A percentile compares a stretch with the other conserved stretches of the same genome.
These are phyloP conservation scores for Chaetomium olivaceum DNA, from an alignment of 2,329 filamentous ascomycete species.

Conservation along the genomic window DNA sequence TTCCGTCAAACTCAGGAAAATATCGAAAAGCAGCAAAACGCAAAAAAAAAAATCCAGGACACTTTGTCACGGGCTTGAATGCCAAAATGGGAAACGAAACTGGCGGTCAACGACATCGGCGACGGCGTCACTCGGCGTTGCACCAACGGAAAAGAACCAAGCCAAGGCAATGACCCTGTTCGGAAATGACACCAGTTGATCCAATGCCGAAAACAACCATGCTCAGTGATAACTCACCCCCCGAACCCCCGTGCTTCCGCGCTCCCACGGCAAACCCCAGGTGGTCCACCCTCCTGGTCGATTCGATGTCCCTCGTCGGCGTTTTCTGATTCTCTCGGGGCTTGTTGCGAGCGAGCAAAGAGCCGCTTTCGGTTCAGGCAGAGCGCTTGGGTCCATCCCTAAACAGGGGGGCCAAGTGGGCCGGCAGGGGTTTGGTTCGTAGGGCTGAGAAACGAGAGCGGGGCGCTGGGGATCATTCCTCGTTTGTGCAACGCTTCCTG, in stretches of 20 bases:
- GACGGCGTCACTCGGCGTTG: neutral
- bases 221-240: neutral
- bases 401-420: neutral
- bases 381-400: neutral
- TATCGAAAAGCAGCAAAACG: neutral
- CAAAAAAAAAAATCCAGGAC: constrained; percentile 6
- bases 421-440: constrained; percentile 13
- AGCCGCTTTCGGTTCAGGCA: neutral
- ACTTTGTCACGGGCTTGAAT: neutral
- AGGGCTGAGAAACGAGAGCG: constrained; percentile 20
- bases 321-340: neutral
- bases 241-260: neutral
- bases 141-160: neutral
- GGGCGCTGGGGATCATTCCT: constrained; percentile 6
- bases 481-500: constrained; percentile 18
- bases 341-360: neutral
- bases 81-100: neutral
- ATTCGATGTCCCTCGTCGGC: neutral
- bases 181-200: neutral
- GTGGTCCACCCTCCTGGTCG: neutral
- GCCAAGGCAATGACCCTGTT: neutral
- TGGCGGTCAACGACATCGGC: constrained; percentile 12
- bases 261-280: neutral
- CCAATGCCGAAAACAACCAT: neutral
- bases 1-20: neutral